Base-by-base conservation (phyloP, 495 filamentous ascomycete species). In the Aspergillus hancockii region DNA sequence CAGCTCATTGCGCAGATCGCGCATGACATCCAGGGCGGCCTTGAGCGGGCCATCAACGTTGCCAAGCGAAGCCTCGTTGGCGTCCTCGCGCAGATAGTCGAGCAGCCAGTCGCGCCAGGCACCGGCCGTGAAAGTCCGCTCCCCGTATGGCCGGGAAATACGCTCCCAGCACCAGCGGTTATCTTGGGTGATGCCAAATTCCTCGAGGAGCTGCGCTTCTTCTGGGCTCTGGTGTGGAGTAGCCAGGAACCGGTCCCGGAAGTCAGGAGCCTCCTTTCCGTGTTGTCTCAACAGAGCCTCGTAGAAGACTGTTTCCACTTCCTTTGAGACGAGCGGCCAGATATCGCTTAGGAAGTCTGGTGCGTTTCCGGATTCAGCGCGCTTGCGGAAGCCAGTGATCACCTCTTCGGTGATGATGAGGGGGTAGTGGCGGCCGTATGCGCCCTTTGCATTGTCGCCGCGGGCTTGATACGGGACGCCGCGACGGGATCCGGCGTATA, bases 391-490 rank as follows among this genome's bases (percentile, higher is more conserved):
- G 7, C 18, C 28, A 3, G 28, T 40, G 34, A 66, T 63, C 50
- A 63, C 55, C 21, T 63, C 41, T 10, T 63, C 56, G 34, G 60
- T 66, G 19, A 67, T 30, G 53, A 61, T 31, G 10, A 61, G 34
- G 12, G 64, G 64, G 18, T 46, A 49, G 32, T 64, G 57, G 25
- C 61, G 64, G 34, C 57, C 61, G 28, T 59, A 54, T 49, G 57
- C 31, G 16, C 62, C 61, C 19, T 61, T 61, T 4, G 19, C 57
- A 32, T 63, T 67, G 50, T 64, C 61, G 25, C 61, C 61, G n/a
- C 64, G 64, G 8, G 64, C 61, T 23, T 63, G 64, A 31, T 64
- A 58, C 8, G 64, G 64, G 22, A 67, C 53, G 38, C 64, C 64
- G 21, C 61, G 64, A 14, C 64, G 61, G 18, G 62, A 67, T 12